These are phyloP conservation scores for Corinectria fuckeliana DNA, from an alignment of 2,329 filamentous ascomycete species.

Conservation along the genomic window DNA sequence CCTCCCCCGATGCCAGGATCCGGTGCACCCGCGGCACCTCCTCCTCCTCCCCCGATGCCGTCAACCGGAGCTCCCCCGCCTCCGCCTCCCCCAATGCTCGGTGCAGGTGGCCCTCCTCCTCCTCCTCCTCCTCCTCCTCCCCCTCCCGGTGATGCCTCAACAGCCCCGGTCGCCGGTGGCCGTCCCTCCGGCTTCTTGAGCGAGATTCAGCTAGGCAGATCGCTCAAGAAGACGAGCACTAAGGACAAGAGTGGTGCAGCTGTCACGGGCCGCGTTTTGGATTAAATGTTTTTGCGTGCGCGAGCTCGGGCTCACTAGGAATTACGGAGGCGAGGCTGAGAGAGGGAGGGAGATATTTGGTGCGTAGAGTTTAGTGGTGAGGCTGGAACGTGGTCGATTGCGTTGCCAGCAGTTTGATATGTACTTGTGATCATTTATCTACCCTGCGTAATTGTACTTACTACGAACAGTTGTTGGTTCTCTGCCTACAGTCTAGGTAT, in stretches of 20 bases:
- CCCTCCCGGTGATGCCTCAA: conserved; percentile 51
- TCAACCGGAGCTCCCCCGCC: conserved; percentile 47
- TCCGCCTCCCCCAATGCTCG: conserved; percentile 48
- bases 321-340: conserved; percentile 14
- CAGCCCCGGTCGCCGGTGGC: conserved; percentile 55
- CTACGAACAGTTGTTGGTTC: neutral
- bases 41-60: conserved; percentile 43
- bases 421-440: conserved; percentile 19
- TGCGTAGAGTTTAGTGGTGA: conserved; percentile 19
- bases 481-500: too few relatives aligned
- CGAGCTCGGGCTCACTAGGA: conserved; percentile 1
- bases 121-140: conserved; percentile 53
- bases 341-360: conserved; percentile 4
- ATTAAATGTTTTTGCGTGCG: conserved; percentile 42
- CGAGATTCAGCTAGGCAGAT: conserved; percentile 81
- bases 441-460: neutral
- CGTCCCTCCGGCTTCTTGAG: conserved; percentile 72
- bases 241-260: conserved; percentile 81
- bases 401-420: conserved; percentile 17
- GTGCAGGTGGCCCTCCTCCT: conserved; percentile 45
- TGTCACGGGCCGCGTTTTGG: conserved; percentile 77
- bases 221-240: conserved; percentile 86
- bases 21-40: conserved; percentile 47
- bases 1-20: conserved; percentile 44
- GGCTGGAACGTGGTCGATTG: conserved; percentile 24